Evolutionary conservation across 228 moss, liverwort and hornwort genomes (phyloP).

Genomic region (Sphagnum fallax): DNA sequence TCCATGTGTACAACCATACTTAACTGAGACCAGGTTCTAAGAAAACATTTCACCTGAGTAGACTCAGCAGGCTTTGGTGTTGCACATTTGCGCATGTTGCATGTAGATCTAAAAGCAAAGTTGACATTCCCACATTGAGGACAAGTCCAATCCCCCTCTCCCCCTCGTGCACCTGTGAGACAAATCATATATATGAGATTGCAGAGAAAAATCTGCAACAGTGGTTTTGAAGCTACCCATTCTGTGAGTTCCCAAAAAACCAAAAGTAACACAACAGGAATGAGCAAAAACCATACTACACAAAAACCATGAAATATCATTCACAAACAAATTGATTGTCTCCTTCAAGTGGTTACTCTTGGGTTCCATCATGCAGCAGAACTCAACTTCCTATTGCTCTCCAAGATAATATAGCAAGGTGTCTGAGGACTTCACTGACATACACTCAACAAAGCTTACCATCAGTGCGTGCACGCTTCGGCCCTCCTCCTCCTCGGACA

Average conservation of each 20-base stretch:
- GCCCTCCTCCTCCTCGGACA: constrained; percentile 76
- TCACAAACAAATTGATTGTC: too few species aligned
- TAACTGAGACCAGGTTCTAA: not conserved
- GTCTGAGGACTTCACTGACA: too few species aligned
- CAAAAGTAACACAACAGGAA: too few species aligned
- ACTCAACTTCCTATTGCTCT: too few species aligned
- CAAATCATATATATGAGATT: constrained; percentile 16
- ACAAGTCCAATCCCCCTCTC: constrained; percentile 98
- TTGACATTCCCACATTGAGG: constrained; percentile 98
- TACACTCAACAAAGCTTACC: constrained; percentile 19
- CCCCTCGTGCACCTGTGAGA: constrained; percentile 55
- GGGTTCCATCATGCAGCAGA: too few species aligned
- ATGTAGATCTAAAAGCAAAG: constrained; percentile 97
- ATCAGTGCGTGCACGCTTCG: constrained; percentile 88
- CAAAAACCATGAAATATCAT: too few species aligned
- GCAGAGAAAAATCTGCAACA: not conserved
- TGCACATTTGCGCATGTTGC: constrained; percentile 98
- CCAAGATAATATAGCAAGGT: too few species aligned
- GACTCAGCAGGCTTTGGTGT: constrained; percentile 87
- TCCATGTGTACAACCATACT: too few species aligned
- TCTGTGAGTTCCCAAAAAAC: too few species aligned
- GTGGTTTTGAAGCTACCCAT: not conserved
- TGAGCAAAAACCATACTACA: too few species aligned
- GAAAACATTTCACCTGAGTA: constrained; percentile 54
- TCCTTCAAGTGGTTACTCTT: too few species aligned